phyloP scores from a whole-genome alignment of 2,329 filamentous ascomycete genomes.

The Xylaria sp. region DNA sequence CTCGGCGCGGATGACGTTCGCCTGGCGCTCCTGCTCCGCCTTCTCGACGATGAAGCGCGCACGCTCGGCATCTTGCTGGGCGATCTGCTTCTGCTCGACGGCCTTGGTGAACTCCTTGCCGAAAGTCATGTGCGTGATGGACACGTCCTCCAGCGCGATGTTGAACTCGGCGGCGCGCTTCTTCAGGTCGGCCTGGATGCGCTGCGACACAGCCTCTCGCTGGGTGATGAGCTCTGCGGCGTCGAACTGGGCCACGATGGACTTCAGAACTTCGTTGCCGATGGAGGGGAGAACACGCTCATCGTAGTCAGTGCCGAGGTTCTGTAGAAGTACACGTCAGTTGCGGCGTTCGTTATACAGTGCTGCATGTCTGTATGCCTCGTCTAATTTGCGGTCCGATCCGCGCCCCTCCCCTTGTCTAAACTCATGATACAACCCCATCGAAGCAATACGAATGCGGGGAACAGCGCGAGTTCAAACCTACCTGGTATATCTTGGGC shows the following conservation, averaged over 20 bases:
- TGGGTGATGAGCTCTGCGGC: constrained; percentile 98
- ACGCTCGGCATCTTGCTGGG: constrained; percentile 96
- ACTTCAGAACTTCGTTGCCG: constrained; percentile 98
- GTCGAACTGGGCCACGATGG: constrained; percentile 98
- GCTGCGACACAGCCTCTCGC: constrained; percentile 93
- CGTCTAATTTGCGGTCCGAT: not conserved
- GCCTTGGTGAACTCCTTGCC: constrained; percentile 98
- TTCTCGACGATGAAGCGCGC: constrained; percentile 98
- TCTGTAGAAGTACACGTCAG: constrained; percentile 56
- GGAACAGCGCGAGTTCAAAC: constrained; percentile 32
- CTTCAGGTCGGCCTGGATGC: constrained; percentile 90
- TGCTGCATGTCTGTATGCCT: not conserved
- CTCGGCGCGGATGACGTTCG: constrained; percentile 97
- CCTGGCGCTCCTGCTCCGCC: constrained; percentile 97
- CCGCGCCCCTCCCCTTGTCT: not conserved
- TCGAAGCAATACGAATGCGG: not conserved
- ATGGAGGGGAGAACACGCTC: constrained; percentile 98
- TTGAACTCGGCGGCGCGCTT: constrained; percentile 97
- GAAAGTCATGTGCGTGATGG: constrained; percentile 99
- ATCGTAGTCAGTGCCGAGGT: constrained; percentile 97
- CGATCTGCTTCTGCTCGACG: constrained; percentile 99
- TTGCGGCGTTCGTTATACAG: not conserved
- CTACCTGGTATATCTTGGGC: constrained; percentile 97
- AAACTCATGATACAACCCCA: too few species aligned
- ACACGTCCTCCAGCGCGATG: constrained; percentile 97